Conservation (phyloP, 768 basidiomycete genomes). For the Pleurotus ostreatus region DNA sequence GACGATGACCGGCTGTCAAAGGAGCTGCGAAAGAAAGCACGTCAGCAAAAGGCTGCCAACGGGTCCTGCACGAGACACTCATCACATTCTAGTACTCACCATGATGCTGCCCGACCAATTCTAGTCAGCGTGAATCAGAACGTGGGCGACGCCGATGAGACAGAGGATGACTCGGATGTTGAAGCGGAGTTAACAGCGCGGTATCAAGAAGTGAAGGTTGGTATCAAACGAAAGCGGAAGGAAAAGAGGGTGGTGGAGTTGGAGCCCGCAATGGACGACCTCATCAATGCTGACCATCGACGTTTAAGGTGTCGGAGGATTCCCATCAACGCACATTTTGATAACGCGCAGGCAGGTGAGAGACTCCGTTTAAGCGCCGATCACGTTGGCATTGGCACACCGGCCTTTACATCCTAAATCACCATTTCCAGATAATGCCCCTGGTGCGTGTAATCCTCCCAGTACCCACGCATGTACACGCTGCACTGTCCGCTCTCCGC, state of each 20-base stretch:
- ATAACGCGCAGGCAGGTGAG: slow-evolving; percentile 10
- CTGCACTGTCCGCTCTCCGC: neutral
- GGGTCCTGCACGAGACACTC: too few relatives aligned
- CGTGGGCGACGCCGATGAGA: too few relatives aligned
- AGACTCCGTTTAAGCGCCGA: neutral
- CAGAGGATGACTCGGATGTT: neutral
- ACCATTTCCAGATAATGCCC: neutral
- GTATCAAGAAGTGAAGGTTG: neutral
- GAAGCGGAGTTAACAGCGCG: neutral
- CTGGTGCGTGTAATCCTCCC: neutral
- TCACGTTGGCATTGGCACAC: too few relatives aligned
- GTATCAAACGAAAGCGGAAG: neutral
- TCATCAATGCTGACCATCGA: slow-evolving; percentile 16
- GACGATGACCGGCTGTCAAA: neutral
- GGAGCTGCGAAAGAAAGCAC: neutral
- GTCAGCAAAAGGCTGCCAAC: neutral
- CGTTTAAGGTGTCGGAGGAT: slow-evolving; percentile 11
- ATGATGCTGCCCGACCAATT: too few relatives aligned
- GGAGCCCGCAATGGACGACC: slow-evolving; percentile 13
- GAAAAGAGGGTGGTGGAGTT: slow-evolving; percentile 6
- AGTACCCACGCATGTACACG: neutral
- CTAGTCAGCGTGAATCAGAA: too few relatives aligned
- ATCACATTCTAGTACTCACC: too few relatives aligned
- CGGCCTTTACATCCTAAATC: neutral
- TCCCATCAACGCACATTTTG: slow-evolving; percentile 10